Percentiles rank a stretch among this genome's conserved stretches.
phyloP scores from a whole-genome alignment of 176 grass and related monocot species.

The Oryza glaberrima region DNA sequence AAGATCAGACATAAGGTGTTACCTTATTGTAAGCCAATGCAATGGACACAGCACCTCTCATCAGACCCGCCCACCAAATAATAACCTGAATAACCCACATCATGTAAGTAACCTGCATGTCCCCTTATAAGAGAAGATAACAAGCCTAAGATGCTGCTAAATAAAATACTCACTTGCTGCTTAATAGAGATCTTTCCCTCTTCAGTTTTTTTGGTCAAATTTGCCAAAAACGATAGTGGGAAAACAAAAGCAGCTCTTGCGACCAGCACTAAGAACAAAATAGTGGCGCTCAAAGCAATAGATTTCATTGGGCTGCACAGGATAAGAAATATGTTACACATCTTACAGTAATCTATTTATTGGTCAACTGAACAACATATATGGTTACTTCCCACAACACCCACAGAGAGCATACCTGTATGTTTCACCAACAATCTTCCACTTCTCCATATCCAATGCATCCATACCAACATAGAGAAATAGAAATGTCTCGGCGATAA shows the following conservation, averaged over 20 bases:
- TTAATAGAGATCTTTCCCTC: constrained; percentile 66
- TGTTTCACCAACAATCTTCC: constrained; percentile 70
- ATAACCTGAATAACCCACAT: constrained; percentile 59
- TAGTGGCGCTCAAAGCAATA: constrained; percentile 64
- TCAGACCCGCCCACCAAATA: constrained; percentile 96
- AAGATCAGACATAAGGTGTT: constrained; percentile 5
- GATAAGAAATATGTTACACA: constrained; percentile 28
- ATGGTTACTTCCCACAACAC: neutral
- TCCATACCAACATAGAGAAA: constrained; percentile 98
- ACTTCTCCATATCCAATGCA: constrained; percentile 97
- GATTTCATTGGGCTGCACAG: constrained; percentile 77
- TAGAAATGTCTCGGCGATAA: constrained; percentile 86
- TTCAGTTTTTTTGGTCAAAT: constrained; percentile 70
- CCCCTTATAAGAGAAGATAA: constrained; percentile 18
- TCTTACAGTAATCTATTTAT: neutral
- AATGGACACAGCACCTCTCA: constrained; percentile 95
- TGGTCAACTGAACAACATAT: constrained; percentile 7
- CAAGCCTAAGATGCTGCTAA: constrained; percentile 28
- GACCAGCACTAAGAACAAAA: constrained; percentile 79
- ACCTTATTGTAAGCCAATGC: constrained; percentile 95
- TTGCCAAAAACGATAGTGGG: constrained; percentile 71
- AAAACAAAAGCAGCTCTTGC: constrained; percentile 90
- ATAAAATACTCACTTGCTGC: constrained; percentile 74
- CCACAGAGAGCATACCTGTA: constrained; percentile 32
- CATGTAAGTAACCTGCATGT: constrained; percentile 22